Conservation (phyloP, 441 rosid genomes). For the Gossypium aridum region DNA sequence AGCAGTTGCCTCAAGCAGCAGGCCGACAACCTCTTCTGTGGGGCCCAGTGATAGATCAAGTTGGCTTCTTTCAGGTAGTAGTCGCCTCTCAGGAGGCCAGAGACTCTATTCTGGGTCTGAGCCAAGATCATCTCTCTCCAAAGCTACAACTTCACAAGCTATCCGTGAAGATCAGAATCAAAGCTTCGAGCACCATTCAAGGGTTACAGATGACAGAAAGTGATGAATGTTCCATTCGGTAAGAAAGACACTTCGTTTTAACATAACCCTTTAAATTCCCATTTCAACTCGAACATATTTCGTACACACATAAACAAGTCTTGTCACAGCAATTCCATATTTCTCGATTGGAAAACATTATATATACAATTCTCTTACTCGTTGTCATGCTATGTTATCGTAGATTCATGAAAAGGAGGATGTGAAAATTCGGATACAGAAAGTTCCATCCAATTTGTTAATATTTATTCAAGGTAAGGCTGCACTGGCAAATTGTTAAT, state of each 20-base stretch:
- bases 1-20: conserved; percentile 39
- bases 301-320: neutral
- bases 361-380: neutral
- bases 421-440: neutral
- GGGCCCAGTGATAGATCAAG: conserved; percentile 39
- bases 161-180: conserved; percentile 41
- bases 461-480: neutral
- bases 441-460: neutral
- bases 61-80: conserved; percentile 37
- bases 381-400: neutral
- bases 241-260: conserved; percentile 19
- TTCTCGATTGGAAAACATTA: neutral
- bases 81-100: conserved; percentile 41
- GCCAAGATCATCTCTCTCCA: conserved; percentile 31
- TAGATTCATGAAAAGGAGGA: conserved; percentile 1
- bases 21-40: conserved; percentile 48
- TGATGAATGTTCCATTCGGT: conserved; percentile 25
- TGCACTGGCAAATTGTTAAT: neutral
- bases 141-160: conserved; percentile 30
- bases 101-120: conserved; percentile 46
- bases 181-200: conserved; percentile 38
- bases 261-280: neutral
- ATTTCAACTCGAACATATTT: neutral
- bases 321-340: neutral
- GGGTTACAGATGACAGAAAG: neutral